phyloP scores from a whole-genome alignment of 139 green algal species.

The Penium margaritaceum region DNA sequence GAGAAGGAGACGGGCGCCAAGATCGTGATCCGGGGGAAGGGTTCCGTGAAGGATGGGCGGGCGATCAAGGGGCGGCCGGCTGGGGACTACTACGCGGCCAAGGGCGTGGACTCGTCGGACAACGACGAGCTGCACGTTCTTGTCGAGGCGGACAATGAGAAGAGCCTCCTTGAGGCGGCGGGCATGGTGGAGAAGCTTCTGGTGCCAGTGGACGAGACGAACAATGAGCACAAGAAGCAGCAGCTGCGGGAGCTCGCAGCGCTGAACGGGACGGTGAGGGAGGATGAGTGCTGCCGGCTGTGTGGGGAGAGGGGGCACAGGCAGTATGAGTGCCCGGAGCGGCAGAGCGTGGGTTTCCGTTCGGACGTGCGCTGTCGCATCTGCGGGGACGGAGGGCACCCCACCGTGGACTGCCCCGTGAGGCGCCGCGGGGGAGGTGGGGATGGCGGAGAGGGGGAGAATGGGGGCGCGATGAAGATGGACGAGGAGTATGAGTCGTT shows the following conservation, averaged over 20 bases:
- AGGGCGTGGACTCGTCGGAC: slow-evolving; percentile 84
- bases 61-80: slow-evolving; percentile 39
- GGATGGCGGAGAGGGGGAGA: slow-evolving; percentile 56
- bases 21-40: slow-evolving; percentile 85
- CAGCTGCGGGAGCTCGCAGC: slow-evolving; percentile 84
- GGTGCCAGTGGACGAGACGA: slow-evolving; percentile 72
- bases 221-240: slow-evolving; percentile 87
- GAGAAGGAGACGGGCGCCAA: slow-evolving; percentile 91
- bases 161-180: slow-evolving; percentile 60
- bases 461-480: slow-evolving; percentile 51
- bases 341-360: slow-evolving; percentile 37
- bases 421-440: slow-evolving; percentile 68
- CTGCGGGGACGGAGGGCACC: slow-evolving; percentile 53
- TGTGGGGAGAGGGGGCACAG: slow-evolving; percentile 59
- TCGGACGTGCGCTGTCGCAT: slow-evolving; percentile 43
- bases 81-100: too few species aligned
- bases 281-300: slow-evolving; percentile 62
- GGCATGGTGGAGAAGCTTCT: slow-evolving; percentile 79
- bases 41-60: slow-evolving; percentile 75
- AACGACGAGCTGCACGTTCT: slow-evolving; percentile 97
- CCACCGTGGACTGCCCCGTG: slow-evolving; percentile 51
- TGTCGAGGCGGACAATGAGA: slow-evolving; percentile 81
- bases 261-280: slow-evolving; percentile 79
- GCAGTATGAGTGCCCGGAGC: slow-evolving; percentile 58
- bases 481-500: slow-evolving; percentile 92